phyloP scores from a whole-genome alignment of 192 early-diverging fungal genomes.

The Coemansia sp. region DNA sequence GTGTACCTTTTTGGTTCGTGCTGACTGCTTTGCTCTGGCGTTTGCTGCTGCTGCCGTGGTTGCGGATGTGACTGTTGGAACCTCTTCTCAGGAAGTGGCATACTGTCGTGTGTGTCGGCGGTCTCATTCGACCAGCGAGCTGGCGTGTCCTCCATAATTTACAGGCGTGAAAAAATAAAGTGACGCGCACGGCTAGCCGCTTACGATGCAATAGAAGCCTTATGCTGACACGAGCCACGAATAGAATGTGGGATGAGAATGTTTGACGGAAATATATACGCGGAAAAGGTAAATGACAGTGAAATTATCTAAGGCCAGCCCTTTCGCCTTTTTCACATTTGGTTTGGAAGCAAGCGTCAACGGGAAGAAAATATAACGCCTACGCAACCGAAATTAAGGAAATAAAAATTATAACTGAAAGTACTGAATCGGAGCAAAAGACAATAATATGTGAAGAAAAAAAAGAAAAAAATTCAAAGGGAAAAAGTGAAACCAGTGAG shows the following conservation, averaged over 20 bases:
- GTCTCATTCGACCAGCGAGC: neutral
- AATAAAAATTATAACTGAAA: slow-evolving; percentile 10
- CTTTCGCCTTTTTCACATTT: neutral
- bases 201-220: neutral
- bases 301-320: slow-evolving; percentile 4
- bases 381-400: slow-evolving; percentile 5
- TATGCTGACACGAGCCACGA: neutral
- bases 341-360: neutral
- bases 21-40: neutral
- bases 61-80: neutral
- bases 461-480: neutral
- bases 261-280: neutral
- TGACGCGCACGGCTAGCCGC: neutral
- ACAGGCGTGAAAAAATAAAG: neutral
- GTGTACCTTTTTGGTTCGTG: neutral
- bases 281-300: neutral
- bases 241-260: neutral
- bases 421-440: neutral
- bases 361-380: neutral
- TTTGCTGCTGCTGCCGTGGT: neutral
- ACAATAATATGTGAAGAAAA: slow-evolving; percentile 1
- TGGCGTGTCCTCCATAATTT: slow-evolving; percentile 6
- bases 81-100: neutral
- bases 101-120: neutral
- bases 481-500: slow-evolving; percentile 12